Evolutionary conservation across 371 early-diverging fungal genomes (phyloP), one percentile per base, ranked within the genome.

Genomic region (Apophysomyces ossiformis): DNA sequence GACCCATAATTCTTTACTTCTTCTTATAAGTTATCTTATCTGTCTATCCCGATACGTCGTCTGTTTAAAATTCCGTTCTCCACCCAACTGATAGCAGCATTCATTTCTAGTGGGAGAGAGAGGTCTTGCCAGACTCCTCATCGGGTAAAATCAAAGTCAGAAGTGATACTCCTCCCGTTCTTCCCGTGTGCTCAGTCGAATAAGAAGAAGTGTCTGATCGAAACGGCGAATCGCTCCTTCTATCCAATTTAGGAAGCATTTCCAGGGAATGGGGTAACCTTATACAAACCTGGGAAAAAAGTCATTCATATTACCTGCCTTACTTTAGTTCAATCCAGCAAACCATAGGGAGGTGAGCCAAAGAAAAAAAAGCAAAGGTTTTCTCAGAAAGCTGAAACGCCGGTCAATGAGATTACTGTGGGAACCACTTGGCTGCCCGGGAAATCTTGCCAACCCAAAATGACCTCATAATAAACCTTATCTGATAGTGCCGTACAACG

Each of bases 71-170:
- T 50, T 21, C 54, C 54, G 54, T 50, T 21, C 16, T 50, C 54
- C 21, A 50, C 16, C 21, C 9, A 26, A n/a, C 21, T 9, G 21
- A 21, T 16, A 21, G 7, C 8, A 8, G n/a, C 9, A 11, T 9
- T 21, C 21, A 9, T 50, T 50, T 9, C 21, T 21, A 50, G 54
- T 32, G 54, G 21, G 21, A 21, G 54, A 16, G 47, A 9, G 54
- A 21, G 9, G n/a, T 50, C 16, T 50, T 21, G 16, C 47, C 18
- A 47, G 47, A 47, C 11, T 18, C 18, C 21, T 50, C 54, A 50
- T 50, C 54, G 54, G 54, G 54, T 50, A 50, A 50, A 50, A 50
- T 50, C 21, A 32, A 50, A 50, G 54, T 50, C 54, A 50, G 54
- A 45, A 50, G 54, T 50, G 54, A 50, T 21, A 50, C 54, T 26